Percentiles rank a stretch among this genome's conserved stretches.
These are phyloP conservation scores for Penicillium sp. DNA, from an alignment of 2,329 filamentous ascomycete genomes.

Conservation along the genomic window DNA sequence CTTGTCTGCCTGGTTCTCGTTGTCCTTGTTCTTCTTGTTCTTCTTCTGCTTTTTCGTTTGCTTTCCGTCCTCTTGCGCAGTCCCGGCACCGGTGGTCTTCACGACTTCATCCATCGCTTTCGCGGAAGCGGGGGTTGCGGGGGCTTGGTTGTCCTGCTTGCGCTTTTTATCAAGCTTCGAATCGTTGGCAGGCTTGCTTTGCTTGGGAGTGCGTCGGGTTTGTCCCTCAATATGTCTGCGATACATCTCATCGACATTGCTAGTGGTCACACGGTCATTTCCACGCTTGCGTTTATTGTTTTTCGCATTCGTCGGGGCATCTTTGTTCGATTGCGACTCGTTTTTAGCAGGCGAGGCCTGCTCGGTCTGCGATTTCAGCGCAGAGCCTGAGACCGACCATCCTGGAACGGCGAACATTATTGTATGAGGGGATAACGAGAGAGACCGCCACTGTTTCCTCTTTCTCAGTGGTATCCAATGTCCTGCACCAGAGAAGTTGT, in stretches of 20 bases:
- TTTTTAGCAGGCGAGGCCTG: slow-evolving; percentile 65
- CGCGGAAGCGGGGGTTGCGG: slow-evolving; percentile 18
- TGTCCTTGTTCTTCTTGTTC: slow-evolving; percentile 38
- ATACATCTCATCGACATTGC: slow-evolving; percentile 79
- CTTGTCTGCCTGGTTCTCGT: slow-evolving; percentile 23
- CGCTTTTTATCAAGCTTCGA: slow-evolving; percentile 30
- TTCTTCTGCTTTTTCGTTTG: slow-evolving; percentile 33
- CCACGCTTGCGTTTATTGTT: slow-evolving; percentile 58
- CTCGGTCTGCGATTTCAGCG: slow-evolving; percentile 71
- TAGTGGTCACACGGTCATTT: slow-evolving; percentile 60
- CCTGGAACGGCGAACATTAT: slow-evolving; percentile 88
- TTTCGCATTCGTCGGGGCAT: slow-evolving; percentile 30
- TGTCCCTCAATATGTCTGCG: slow-evolving; percentile 77
- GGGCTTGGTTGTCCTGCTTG: slow-evolving; percentile 33
- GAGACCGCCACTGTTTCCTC: neutral
- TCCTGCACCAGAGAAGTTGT: neutral
- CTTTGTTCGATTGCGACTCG: slow-evolving; percentile 46
- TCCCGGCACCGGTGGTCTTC: slow-evolving; percentile 12
- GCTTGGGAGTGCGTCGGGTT: slow-evolving; percentile 49
- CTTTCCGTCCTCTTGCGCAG: slow-evolving; percentile 34
- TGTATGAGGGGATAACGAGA: neutral
- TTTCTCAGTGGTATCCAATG: neutral
- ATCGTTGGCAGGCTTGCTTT: slow-evolving; percentile 38
- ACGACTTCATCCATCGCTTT: slow-evolving; percentile 25
- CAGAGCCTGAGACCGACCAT: slow-evolving; percentile 78